Evolutionary conservation across 2,329 filamentous ascomycete species (phyloP), one percentile per base, ranked within the genome.

Genomic region (Colletotrichum lentis): DNA sequence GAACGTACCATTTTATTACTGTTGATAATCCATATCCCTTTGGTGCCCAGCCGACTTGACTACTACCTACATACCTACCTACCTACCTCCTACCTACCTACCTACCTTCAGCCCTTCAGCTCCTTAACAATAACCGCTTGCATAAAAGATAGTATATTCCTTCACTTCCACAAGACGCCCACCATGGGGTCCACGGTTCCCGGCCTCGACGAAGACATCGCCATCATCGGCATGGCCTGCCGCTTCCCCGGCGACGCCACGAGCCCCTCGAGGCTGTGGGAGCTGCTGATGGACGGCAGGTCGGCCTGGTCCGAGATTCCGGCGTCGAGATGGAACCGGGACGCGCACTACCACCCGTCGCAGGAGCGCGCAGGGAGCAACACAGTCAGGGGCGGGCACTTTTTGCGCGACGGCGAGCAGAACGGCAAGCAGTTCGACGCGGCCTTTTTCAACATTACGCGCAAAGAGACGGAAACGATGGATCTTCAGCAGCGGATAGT

Each of bases 321-420:
- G 0, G 71, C 75, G 8, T 77, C 81, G 12, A 78, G 85, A 10
- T 80, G 87, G 70, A 85, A 86, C 44, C 79, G 82, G 43, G 77
- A 82, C 16, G 81, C 81, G 18, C 86, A 84, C 71, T 84, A 83
- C 69, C 85, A 87, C 71, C 84, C 84, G 0, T 80, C 83, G 31
- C 80, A 79, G 5, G 79, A 82, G 49, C 77, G 82, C 11, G 80
- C 83, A 65, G 84, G 83, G 41, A 82, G 80, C 70, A 39, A 43
- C 20, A 31, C n/a, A 0, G 49, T 43, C 22, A 55, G 16, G 16
- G 20, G 39, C 18, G 60, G 60, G 5, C 41, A 63, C 39, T 63
- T 63, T 7, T 5, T 63, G 44, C 62, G 31, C n/a, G 70, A 72
- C 8, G 72, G 75, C 22, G 47, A 50, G 47, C 60, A 73, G 7